Percentiles rank a stretch among this genome's conserved stretches.
Evolutionary conservation across 108 stramenopile genomes (phyloP).

Genomic region (Seminavis robusta): DNA sequence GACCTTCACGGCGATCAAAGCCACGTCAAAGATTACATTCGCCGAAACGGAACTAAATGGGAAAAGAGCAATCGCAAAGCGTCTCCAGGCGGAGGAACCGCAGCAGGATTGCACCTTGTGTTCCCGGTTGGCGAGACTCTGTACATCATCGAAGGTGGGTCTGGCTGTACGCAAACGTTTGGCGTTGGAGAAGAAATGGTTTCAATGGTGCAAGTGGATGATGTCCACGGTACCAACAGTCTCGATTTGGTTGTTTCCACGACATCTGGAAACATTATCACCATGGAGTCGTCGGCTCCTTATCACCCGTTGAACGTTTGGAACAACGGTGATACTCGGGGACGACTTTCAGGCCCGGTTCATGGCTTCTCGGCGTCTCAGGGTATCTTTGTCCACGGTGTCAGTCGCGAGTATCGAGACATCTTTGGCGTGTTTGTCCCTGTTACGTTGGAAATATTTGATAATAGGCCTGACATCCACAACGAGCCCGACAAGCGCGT

Average conservation of each 20-base stretch:
- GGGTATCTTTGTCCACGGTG: constrained; percentile 77
- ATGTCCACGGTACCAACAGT: constrained; percentile 73
- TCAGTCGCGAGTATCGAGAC: constrained; percentile 67
- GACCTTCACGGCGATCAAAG: constrained; percentile 70
- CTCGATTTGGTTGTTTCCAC: constrained; percentile 79
- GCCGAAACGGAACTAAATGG: constrained; percentile 32
- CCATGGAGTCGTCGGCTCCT: constrained; percentile 62
- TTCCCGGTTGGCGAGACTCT: constrained; percentile 57
- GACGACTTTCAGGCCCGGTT: constrained; percentile 45
- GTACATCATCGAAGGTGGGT: constrained; percentile 69
- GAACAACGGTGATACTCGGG: constrained; percentile 68
- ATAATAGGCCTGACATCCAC: constrained; percentile 65
- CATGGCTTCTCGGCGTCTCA: constrained; percentile 79
- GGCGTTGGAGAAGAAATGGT: constrained; percentile 62
- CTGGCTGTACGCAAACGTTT: constrained; percentile 70
- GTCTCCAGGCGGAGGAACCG: constrained; percentile 55
- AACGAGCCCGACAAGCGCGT: constrained; percentile 54
- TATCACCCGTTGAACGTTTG: constrained; percentile 80
- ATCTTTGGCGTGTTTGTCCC: constrained; percentile 76
- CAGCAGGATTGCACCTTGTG: constrained; percentile 70
- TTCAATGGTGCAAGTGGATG: constrained; percentile 80
- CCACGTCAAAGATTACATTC: constrained; percentile 47
- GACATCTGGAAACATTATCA: constrained; percentile 62
- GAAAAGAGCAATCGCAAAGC: constrained; percentile 21
- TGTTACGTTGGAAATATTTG: constrained; percentile 80